Conservation (phyloP, 495 filamentous ascomycete species). For the Haplographium delicatum region DNA sequence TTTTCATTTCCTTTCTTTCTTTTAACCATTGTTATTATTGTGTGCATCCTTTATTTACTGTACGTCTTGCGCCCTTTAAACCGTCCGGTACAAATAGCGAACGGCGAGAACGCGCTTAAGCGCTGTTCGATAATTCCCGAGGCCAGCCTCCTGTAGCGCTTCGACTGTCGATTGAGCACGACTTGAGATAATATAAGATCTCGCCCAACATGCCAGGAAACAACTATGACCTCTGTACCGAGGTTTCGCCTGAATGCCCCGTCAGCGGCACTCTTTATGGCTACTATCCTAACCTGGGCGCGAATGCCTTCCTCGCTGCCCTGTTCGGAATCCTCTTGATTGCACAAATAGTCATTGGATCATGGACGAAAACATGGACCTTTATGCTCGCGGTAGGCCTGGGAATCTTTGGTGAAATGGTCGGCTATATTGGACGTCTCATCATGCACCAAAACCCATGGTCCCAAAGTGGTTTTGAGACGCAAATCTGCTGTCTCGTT, state of each 20-base stretch:
- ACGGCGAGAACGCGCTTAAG: too few relatives aligned
- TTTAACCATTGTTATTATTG: too few relatives aligned
- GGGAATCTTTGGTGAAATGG: constrained; percentile 33
- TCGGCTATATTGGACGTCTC: constrained; percentile 37
- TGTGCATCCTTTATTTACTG: too few relatives aligned
- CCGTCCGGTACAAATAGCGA: too few relatives aligned
- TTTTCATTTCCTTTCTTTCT: too few relatives aligned
- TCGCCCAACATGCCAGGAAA: background rate
- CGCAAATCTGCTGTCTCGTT: constrained; percentile 13
- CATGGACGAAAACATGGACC: constrained; percentile 26
- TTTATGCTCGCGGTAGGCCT: constrained; percentile 33
- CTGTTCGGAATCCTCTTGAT: constrained; percentile 27
- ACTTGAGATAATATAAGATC: background rate
- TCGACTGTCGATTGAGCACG: too few relatives aligned
- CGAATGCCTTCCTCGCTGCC: constrained; percentile 32
- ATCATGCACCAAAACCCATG: constrained; percentile 38
- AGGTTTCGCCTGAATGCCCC: constrained; percentile 26
- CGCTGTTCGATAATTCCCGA: too few relatives aligned
- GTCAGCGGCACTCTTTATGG: constrained; percentile 25
- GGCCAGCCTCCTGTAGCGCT: too few relatives aligned
- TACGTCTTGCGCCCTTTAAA: too few relatives aligned
- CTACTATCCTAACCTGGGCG: constrained; percentile 34
- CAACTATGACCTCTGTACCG: background rate
- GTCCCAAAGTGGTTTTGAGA: constrained; percentile 26
- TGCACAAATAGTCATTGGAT: constrained; percentile 17